These are phyloP conservation scores for Ogataea methanolica DNA, from an alignment of 805 yeast genomes.

Conservation along the genomic window DNA sequence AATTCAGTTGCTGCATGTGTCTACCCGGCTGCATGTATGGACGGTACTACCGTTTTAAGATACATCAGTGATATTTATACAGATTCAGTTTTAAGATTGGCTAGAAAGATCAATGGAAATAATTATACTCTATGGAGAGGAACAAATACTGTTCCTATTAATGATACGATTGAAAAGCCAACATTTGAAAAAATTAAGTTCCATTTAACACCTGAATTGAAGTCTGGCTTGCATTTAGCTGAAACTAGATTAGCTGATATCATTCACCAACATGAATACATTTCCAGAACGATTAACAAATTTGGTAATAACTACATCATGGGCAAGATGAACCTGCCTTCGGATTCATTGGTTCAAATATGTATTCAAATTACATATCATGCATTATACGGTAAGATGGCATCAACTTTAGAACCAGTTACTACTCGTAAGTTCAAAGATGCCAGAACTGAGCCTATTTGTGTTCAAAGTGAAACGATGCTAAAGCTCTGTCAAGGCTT, in stretches of 20 bases:
- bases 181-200: constrained; percentile 28
- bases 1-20: constrained; percentile 57
- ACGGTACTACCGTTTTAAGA: constrained; percentile 52
- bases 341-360: constrained; percentile 49
- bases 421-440: constrained; percentile 66
- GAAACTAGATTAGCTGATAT: constrained; percentile 57
- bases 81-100: constrained; percentile 51
- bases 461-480: constrained; percentile 54
- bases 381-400: constrained; percentile 48
- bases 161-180: constrained; percentile 34
- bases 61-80: constrained; percentile 56
- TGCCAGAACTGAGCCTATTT: constrained; percentile 65
- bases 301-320: constrained; percentile 32
- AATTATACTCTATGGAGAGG: constrained; percentile 51
- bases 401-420: constrained; percentile 40
- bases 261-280: constrained; percentile 53
- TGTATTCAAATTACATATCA: constrained; percentile 50
- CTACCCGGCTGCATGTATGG: constrained; percentile 57
- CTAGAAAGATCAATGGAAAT: constrained; percentile 52
- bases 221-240: constrained; percentile 46
- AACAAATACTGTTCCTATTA: constrained; percentile 33
- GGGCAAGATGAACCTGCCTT: constrained; percentile 36
- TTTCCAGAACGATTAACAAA: constrained; percentile 29
- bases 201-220: constrained; percentile 41
- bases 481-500: constrained; percentile 54